These are phyloP conservation scores for Osmanthus fragrans DNA, from an alignment of 257 asterid species.

Conservation along the genomic window DNA sequence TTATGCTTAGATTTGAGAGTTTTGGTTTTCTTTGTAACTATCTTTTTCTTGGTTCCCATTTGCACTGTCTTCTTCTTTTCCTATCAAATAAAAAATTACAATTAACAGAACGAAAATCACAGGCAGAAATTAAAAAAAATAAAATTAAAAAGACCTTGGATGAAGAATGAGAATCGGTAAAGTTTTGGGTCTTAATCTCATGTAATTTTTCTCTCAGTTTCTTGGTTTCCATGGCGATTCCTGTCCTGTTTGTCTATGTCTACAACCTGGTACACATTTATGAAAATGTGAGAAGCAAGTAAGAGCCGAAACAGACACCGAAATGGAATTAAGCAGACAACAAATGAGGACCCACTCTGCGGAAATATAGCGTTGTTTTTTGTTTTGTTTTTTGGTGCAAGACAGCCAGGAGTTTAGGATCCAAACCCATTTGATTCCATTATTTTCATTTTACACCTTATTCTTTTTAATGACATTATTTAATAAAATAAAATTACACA, in stretches of 20 bases:
- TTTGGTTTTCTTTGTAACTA: neutral
- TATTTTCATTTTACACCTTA: too few species aligned
- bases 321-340: too few species aligned
- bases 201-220: slow-evolving; percentile 24
- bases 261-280: too few species aligned
- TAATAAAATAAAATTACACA: too few species aligned
- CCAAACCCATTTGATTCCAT: too few species aligned
- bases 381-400: too few species aligned
- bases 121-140: neutral
- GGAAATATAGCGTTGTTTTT: too few species aligned
- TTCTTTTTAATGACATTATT: too few species aligned
- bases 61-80: neutral
- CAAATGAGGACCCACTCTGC: too few species aligned
- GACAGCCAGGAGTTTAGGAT: too few species aligned
- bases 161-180: slow-evolving; percentile 9
- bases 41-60: neutral
- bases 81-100: neutral
- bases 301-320: too few species aligned
- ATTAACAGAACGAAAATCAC: neutral
- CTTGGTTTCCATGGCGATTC: slow-evolving; percentile 22
- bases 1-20: neutral
- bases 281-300: too few species aligned
- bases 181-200: slow-evolving; percentile 27
- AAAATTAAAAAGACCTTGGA: neutral
- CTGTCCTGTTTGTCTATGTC: neutral